Evolutionary conservation across 768 basidiomycete genomes (phyloP).

Genomic region (Coprinopsis strossmayeri): DNA sequence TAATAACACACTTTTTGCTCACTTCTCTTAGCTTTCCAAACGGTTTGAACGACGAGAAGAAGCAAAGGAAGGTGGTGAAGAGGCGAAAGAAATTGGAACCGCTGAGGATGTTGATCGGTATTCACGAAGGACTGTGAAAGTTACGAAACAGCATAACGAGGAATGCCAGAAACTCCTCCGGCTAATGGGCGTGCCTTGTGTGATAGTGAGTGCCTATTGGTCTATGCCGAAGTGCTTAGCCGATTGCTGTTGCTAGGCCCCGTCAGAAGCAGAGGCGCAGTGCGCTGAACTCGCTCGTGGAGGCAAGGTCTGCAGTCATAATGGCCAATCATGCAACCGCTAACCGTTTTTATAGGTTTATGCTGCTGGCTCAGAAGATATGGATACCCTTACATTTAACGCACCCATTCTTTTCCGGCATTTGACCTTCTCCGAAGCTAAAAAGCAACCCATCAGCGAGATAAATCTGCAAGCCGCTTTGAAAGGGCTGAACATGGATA

Average conservation of each 20-base stretch:
- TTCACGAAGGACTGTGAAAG: slow-evolving; percentile 86
- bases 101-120: slow-evolving; percentile 90
- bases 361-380: slow-evolving; percentile 97
- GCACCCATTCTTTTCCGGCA: slow-evolving; percentile 90
- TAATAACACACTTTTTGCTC: neutral
- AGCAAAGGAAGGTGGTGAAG: slow-evolving; percentile 91
- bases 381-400: slow-evolving; percentile 97
- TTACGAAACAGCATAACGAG: slow-evolving; percentile 93
- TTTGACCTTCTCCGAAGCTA: slow-evolving; percentile 96
- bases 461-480: slow-evolving; percentile 79
- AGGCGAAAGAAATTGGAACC: slow-evolving; percentile 95
- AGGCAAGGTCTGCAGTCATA: slow-evolving; percentile 56
- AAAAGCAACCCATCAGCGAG: slow-evolving; percentile 93
- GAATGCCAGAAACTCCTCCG: slow-evolving; percentile 83
- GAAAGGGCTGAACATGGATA: slow-evolving; percentile 86
- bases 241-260: slow-evolving; percentile 52
- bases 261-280: slow-evolving; percentile 98
- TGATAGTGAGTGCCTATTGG: slow-evolving; percentile 54
- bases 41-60: slow-evolving; percentile 89
- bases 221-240: neutral
- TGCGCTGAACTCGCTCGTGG: slow-evolving; percentile 97
- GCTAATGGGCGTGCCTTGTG: slow-evolving; percentile 96
- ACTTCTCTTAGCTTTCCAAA: slow-evolving; percentile 70
- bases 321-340: neutral
- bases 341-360: slow-evolving; percentile 56